Evolutionary conservation across 1,284 basidiomycete species (phyloP).

Genomic region (Vanrija sp.): DNA sequence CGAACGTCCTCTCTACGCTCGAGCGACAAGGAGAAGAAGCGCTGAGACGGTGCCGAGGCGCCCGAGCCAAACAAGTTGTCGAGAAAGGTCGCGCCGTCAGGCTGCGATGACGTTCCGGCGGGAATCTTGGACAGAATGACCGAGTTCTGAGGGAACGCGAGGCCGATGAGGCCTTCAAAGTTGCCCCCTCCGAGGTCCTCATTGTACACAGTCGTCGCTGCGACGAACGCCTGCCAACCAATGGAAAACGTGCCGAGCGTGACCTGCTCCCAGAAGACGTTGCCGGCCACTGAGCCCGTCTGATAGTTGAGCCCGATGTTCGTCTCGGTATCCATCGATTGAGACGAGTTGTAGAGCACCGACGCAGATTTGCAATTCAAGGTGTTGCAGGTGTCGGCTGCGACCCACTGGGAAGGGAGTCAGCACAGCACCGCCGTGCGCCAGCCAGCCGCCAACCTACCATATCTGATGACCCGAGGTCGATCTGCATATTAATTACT

Average conservation of each 20-base stretch:
- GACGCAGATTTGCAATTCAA: constrained; percentile 33
- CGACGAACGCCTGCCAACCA: constrained; percentile 48
- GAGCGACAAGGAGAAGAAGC: constrained; percentile 42
- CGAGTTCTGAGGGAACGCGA: constrained; percentile 46
- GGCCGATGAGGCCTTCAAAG: constrained; percentile 44
- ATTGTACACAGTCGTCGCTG: constrained; percentile 30
- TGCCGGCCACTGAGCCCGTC: constrained; percentile 35
- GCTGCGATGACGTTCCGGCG: constrained; percentile 41
- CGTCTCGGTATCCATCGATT: constrained; percentile 35
- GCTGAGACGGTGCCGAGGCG: constrained; percentile 36
- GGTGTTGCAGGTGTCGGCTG: constrained; percentile 34
- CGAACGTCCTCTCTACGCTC: constrained; percentile 44
- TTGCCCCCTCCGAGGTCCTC: constrained; percentile 41
- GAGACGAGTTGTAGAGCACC: constrained; percentile 28
- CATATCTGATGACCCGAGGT: constrained; percentile 48
- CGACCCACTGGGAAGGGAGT: constrained; percentile 37
- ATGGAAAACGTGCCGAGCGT: constrained; percentile 38
- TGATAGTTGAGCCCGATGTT: constrained; percentile 33
- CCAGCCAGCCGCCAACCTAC: constrained; percentile 22
- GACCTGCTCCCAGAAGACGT: constrained; percentile 48
- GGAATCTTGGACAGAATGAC: constrained; percentile 38
- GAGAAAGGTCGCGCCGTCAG: constrained; percentile 48
- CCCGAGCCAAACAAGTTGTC: constrained; percentile 49
- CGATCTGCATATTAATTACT: constrained; percentile 41
- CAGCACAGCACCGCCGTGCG: background rate